Evolutionary conservation across 208 protist species (phyloP).

Genomic region (Trypanosoma brucei): DNA sequence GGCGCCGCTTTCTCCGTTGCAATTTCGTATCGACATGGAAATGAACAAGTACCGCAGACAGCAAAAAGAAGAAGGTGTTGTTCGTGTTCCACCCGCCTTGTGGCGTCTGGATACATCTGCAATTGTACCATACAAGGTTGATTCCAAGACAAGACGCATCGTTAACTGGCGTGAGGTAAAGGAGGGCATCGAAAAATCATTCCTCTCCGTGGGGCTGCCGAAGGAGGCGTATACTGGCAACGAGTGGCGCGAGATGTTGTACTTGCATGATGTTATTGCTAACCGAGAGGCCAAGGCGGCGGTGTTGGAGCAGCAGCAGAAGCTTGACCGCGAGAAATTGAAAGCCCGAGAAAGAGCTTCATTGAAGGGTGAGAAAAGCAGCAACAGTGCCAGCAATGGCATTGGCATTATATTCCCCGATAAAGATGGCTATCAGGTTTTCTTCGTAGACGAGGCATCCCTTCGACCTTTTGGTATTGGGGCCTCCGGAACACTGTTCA

Average conservation of each 20-base stretch:
- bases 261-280: constrained; percentile 52
- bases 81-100: constrained; percentile 72
- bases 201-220: constrained; percentile 70
- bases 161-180: constrained; percentile 89
- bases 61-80: constrained; percentile 85
- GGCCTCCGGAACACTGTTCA: constrained; percentile 43
- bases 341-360: constrained; percentile 5
- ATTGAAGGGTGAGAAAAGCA: neutral
- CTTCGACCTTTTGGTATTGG: constrained; percentile 52
- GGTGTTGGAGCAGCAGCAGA: constrained; percentile 36
- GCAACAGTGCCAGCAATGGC: neutral
- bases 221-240: constrained; percentile 67
- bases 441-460: constrained; percentile 44
- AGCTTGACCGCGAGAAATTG: constrained; percentile 19
- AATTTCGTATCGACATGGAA: constrained; percentile 87
- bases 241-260: constrained; percentile 74
- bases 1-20: constrained; percentile 72
- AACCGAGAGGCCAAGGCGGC: constrained; percentile 40
- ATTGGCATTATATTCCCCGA: constrained; percentile 62
- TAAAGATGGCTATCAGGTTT: constrained; percentile 69
- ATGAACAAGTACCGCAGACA: constrained; percentile 66
- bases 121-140: constrained; percentile 81
- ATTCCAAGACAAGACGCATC: constrained; percentile 56
- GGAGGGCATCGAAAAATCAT: constrained; percentile 80
- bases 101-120: constrained; percentile 68